Evolutionary conservation across 805 yeast species (phyloP), one percentile per base, ranked within the genome.

Genomic region (Candida gorgasii): DNA sequence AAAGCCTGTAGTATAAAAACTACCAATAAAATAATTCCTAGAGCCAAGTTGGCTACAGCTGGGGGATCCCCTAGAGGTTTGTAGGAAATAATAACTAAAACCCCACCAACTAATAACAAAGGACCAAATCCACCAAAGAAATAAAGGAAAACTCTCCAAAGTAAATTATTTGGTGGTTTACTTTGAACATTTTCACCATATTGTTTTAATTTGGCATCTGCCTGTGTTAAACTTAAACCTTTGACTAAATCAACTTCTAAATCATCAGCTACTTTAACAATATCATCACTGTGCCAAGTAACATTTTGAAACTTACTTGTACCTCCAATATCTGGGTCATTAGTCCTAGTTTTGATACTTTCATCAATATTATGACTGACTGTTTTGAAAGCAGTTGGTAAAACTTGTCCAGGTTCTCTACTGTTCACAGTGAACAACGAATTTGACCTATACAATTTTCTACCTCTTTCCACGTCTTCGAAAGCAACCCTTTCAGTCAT

Each of bases 121-220:
- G 62, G 46, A 22, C 80, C 77, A 55, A 75, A 74, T 5, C 79
- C 78, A 43, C 77, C 77, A 58, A 75, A 75, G 42, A 70, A 57
- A 52, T 75, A 70, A 39, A 57, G 44, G 34, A 69, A 58, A 2
- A 67, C 42, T 51, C 63, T 69, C 46, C 52, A 61, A 18, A 60
- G 42, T 36, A 59, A 50, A 26, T 62, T 59, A 6, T 59, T 54
- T 14, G 65, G 59, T 8, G 75, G 75, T 36, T 61, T 65, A n/a
- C 66, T 50, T 47, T 64, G 73, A 31, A 59, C 49, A 42, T 71
- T 72, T 3, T 36, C 41, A 8, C 77, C 78, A 47, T 49, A 62
- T 13, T 39, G 40, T 41, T 59, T 51, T 22, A 42, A 32, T 20
- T 48, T 49, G 8, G 35, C 42, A 5, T 42, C 40, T 32, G 47